phyloP scores from a whole-genome alignment of 495 filamentous ascomycete genomes.

The Daldinia decipiens region DNA sequence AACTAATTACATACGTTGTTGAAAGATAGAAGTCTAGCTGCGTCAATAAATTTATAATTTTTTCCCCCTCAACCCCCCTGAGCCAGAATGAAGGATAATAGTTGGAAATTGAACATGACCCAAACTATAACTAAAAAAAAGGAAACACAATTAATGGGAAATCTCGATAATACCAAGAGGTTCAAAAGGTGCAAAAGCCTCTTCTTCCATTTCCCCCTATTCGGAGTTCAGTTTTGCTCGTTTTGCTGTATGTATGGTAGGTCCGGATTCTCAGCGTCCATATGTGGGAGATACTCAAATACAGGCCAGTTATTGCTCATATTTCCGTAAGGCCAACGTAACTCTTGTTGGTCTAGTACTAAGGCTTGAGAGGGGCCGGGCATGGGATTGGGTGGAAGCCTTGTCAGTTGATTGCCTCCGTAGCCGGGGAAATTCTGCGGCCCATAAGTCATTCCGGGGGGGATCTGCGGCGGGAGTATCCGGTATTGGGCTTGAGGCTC shows the following conservation, averaged over 20 bases:
- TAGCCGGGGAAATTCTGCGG: conserved; percentile 13
- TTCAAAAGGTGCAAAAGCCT: conserved; percentile 15
- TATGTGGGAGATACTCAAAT: conserved; percentile 8
- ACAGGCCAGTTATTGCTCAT: conserved; percentile 12
- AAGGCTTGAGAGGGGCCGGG: conserved; percentile 7
- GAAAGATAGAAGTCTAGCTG: neutral
- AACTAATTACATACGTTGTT: neutral
- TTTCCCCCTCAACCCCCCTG: neutral
- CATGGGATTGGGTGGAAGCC: neutral
- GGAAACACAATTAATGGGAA: too few relatives aligned
- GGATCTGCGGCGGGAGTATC: conserved; percentile 9
- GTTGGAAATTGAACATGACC: neutral
- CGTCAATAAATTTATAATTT: neutral
- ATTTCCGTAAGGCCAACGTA: conserved; percentile 6
- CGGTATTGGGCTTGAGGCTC: conserved; percentile 1
- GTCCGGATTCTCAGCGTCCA: conserved; percentile 5
- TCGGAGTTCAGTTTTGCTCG: conserved; percentile 7
- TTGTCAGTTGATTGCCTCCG: conserved; percentile 6
- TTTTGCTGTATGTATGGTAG: conserved; percentile 10
- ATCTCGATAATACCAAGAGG: conserved; percentile 20
- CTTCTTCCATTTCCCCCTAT: neutral
- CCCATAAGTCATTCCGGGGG: conserved; percentile 6
- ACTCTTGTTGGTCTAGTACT: neutral
- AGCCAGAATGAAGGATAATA: neutral
- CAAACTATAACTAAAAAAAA: too few relatives aligned